Evolutionary conservation across 1,139 yeast genomes (phyloP).

Genomic region (Pichia norvegensis): DNA sequence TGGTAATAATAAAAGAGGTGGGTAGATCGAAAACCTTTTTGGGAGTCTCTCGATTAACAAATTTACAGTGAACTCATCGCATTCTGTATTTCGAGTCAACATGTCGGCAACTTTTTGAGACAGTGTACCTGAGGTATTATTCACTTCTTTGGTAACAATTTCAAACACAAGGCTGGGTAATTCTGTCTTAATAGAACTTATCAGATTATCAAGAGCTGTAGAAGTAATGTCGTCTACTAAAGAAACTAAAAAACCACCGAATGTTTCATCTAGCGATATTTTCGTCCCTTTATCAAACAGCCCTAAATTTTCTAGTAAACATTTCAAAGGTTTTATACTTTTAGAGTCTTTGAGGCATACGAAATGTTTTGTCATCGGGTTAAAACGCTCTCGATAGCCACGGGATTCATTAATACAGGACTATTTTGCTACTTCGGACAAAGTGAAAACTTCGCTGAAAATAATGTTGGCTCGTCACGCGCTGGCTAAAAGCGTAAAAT

Average conservation of each 20-base stretch:
- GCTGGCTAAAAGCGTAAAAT: not conserved
- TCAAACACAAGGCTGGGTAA: not conserved
- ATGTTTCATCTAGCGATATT: constrained; percentile 1
- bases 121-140: not conserved
- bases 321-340: not conserved
- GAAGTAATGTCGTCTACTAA: not conserved
- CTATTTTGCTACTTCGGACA: no score
- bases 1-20: constrained; percentile 55
- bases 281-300: constrained; percentile 6
- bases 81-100: not conserved
- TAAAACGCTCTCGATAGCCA: no score
- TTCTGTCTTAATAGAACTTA: not conserved
- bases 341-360: not conserved
- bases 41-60: constrained; percentile 30
- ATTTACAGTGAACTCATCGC: not conserved
- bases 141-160: not conserved
- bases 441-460: not conserved
- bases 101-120: not conserved
- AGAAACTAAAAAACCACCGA: constrained; percentile 4
- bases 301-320: not conserved
- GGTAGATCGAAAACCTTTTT: constrained; percentile 53
- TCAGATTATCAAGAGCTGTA: not conserved
- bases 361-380: not conserved
- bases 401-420: no score
- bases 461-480: not conserved